A percentile compares a stretch with the other conserved stretches of the same genome.
phyloP scores from a whole-genome alignment of 495 filamentous ascomycete genomes.

The Aspergillus homomorphus region DNA sequence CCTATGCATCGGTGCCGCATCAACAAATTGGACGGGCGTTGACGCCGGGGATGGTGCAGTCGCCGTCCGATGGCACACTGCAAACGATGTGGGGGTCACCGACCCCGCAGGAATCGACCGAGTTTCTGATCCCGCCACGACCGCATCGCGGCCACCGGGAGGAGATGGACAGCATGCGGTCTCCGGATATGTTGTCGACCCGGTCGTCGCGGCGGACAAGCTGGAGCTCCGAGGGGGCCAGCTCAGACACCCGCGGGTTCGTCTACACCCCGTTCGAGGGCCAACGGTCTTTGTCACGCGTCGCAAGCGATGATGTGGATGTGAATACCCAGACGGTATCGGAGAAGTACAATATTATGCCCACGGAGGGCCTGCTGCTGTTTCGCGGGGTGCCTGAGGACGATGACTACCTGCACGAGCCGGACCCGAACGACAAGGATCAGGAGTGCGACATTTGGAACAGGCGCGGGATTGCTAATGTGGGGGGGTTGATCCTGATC shows the following conservation, averaged over 20 bases:
- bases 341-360: conserved; percentile 75
- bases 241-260: conserved; percentile 50
- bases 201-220: conserved; percentile 55
- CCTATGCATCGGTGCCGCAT: conserved; percentile 21
- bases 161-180: conserved; percentile 37
- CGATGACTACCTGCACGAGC: conserved; percentile 74
- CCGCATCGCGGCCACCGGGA: conserved; percentile 41
- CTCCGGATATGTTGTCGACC: conserved; percentile 40
- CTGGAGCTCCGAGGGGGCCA: conserved; percentile 56
- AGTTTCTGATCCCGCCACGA: conserved; percentile 58
- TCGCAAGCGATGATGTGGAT: conserved; percentile 62
- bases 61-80: conserved; percentile 18
- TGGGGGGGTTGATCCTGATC: conserved; percentile 62
- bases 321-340: conserved; percentile 75
- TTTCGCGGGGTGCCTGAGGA: conserved; percentile 78
- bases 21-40: conserved; percentile 20
- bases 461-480: conserved; percentile 61
- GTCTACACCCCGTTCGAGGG: conserved; percentile 47
- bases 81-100: conserved; percentile 25
- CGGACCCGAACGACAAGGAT: conserved; percentile 63
- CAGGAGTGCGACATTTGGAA: conserved; percentile 66
- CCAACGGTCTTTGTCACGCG: conserved; percentile 57
- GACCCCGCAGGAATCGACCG: conserved; percentile 50
- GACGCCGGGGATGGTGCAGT: conserved; percentile 14
- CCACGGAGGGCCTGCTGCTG: conserved; percentile 64